Percentiles rank a stretch among this genome's conserved stretches.
These are phyloP conservation scores for Helichrysum umbraculigerum DNA, from an alignment of 129 eudicot species.

Conservation along the genomic window DNA sequence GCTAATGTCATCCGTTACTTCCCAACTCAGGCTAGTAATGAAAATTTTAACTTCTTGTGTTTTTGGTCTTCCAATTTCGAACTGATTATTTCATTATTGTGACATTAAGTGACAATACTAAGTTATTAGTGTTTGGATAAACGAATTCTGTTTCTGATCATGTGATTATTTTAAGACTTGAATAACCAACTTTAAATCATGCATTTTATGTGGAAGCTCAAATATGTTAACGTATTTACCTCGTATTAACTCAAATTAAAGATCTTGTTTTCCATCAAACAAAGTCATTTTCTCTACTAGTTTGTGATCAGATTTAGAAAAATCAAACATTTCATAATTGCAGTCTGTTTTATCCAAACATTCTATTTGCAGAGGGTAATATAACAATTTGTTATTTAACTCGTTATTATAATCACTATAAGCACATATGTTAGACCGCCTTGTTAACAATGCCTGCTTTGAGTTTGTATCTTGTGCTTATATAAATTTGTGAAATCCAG, in stretches of 20 bases:
- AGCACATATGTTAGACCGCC: no score
- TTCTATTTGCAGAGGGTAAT: background rate
- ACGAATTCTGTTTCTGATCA: background rate
- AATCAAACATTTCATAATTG: no score
- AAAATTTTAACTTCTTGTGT: background rate
- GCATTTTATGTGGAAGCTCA: no score
- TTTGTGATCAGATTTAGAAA: background rate
- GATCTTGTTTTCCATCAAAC: no score
- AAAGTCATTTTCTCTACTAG: no score
- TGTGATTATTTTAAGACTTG: background rate
- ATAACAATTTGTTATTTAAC: background rate
- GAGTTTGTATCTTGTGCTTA: background rate
- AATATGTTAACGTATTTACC: background rate
- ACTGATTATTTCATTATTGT: background rate
- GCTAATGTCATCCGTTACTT: conserved; percentile 73
- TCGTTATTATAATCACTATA: background rate
- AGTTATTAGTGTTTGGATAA: background rate
- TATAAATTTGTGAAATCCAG: conserved; percentile 29
- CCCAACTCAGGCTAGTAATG: conserved; percentile 59
- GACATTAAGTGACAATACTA: background rate
- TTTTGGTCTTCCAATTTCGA: background rate
- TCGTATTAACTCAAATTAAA: no score
- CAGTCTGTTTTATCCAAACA: background rate
- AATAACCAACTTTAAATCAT: background rate
- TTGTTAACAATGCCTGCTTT: no score